A percentile compares a stretch with the other conserved stretches of the same genome.
Evolutionary conservation across 2,329 filamentous ascomycete species (phyloP).

Genomic region (Fusarium metavorans): DNA sequence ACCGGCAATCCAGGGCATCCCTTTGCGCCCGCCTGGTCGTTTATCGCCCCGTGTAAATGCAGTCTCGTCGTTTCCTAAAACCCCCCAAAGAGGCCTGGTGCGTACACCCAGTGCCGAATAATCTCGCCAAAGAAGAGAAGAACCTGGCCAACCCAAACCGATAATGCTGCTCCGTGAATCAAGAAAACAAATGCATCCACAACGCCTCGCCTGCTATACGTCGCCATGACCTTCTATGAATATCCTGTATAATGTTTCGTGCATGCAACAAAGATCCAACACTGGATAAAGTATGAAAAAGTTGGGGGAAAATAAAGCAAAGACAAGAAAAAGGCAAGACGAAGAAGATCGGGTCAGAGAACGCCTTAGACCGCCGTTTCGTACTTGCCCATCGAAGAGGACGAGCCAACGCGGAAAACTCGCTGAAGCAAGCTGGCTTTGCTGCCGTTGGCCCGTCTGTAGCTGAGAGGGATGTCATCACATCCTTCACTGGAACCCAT

Average conservation of each 20-base stretch:
- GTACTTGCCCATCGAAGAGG: slow-evolving; percentile 30
- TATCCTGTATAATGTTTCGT: slow-evolving; percentile 28
- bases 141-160: slow-evolving; percentile 11
- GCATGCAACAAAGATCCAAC: slow-evolving; percentile 27
- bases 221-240: slow-evolving; percentile 28
- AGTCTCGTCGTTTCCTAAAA: slow-evolving; percentile 28
- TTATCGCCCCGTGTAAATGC: slow-evolving; percentile 33
- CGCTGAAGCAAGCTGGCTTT: slow-evolving; percentile 41
- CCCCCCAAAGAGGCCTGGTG: slow-evolving; percentile 31
- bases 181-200: slow-evolving; percentile 12
- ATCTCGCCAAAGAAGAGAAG: slow-evolving; percentile 34
- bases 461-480: slow-evolving; percentile 34
- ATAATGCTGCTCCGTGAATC: slow-evolving; percentile 12
- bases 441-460: slow-evolving; percentile 42
- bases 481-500: slow-evolving; percentile 21
- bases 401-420: slow-evolving; percentile 41
- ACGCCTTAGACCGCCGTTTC: slow-evolving; percentile 19
- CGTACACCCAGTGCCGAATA: slow-evolving; percentile 44
- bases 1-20: slow-evolving; percentile 22
- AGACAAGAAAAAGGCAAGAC: neutral
- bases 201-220: slow-evolving; percentile 41
- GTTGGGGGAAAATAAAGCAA: neutral
- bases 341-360: too few species aligned
- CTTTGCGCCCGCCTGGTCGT: slow-evolving; percentile 22
- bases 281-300: slow-evolving; percentile 13